These are phyloP conservation scores for Pseudocercospora fuligena DNA, from an alignment of 2,329 filamentous ascomycete genomes.

Conservation along the genomic window DNA sequence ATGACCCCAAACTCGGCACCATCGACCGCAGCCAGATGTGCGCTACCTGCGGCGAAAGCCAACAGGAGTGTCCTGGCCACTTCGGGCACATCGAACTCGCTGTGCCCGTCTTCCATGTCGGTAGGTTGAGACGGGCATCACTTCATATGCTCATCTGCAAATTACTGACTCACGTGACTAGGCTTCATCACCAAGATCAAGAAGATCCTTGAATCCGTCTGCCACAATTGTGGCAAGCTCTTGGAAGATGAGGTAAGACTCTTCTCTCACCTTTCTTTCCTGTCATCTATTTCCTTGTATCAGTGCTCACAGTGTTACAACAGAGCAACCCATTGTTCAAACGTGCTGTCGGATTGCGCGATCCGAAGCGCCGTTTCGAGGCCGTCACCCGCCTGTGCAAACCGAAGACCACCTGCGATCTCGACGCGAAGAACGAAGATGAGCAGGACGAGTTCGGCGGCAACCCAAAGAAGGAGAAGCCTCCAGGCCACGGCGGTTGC, in stretches of 20 bases:
- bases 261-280: slow-evolving; percentile 36
- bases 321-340: slow-evolving; percentile 85
- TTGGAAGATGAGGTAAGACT: slow-evolving; percentile 96
- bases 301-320: slow-evolving; percentile 51
- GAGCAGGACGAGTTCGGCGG: slow-evolving; percentile 72
- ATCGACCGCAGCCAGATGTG: slow-evolving; percentile 96
- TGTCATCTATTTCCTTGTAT: slow-evolving; percentile 36
- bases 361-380: slow-evolving; percentile 94
- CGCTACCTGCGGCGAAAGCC: slow-evolving; percentile 93
- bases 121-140: slow-evolving; percentile 49
- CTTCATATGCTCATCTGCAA: not conserved
- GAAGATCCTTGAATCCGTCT: slow-evolving; percentile 98
- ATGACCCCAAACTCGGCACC: slow-evolving; percentile 93
- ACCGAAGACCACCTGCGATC: slow-evolving; percentile 82
- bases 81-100: slow-evolving; percentile 99
- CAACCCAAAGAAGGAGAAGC: slow-evolving; percentile 58
- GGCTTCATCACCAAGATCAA: slow-evolving; percentile 99
- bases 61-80: slow-evolving; percentile 94
- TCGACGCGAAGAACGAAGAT: slow-evolving; percentile 72
- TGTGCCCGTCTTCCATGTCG: slow-evolving; percentile 89
- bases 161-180: slow-evolving; percentile 44
- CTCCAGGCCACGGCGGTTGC: slow-evolving; percentile 78
- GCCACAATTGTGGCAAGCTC: slow-evolving; percentile 98
- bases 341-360: slow-evolving; percentile 80
- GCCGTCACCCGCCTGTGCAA: slow-evolving; percentile 92